These are phyloP conservation scores for Hordeum vulgare DNA, from an alignment of 176 grass and related monocot genomes.

Conservation along the genomic window DNA sequence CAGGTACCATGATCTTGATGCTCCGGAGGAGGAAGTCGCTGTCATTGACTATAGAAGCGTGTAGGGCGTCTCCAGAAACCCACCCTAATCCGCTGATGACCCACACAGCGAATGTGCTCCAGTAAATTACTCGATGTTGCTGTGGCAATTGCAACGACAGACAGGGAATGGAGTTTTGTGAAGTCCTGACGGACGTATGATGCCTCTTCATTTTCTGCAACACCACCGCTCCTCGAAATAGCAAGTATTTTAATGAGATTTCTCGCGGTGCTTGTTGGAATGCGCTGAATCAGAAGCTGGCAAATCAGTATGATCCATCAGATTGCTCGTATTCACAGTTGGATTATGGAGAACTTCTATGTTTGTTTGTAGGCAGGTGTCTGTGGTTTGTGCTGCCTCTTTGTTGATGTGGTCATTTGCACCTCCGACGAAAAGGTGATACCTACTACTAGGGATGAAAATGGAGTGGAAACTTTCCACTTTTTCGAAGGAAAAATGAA, in stretches of 20 bases:
- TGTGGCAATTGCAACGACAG: background rate
- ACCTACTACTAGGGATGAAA: too few relatives aligned
- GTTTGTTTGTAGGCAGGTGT: background rate
- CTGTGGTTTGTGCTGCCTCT: background rate
- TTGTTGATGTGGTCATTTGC: background rate
- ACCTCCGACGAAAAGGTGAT: background rate
- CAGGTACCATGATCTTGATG: conserved; percentile 85
- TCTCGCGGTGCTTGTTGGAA: background rate
- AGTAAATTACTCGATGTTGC: background rate
- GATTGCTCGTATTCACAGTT: background rate
- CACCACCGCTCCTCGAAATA: background rate
- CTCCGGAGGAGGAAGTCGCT: conserved; percentile 53
- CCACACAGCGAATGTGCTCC: background rate
- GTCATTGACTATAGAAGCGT: conserved; percentile 68
- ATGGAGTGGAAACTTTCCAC: too few relatives aligned
- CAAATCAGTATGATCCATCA: background rate
- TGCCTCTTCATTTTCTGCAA: background rate
- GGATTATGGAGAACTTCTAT: background rate
- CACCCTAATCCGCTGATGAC: background rate
- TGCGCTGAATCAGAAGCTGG: background rate
- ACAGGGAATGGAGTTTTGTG: background rate
- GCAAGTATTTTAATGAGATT: background rate
- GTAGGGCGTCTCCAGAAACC: conserved; percentile 24
- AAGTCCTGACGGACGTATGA: background rate
- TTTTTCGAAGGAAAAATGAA: too few relatives aligned